phyloP scores from a whole-genome alignment of 2,329 filamentous ascomycete species.

The Arthrobotrys sphaeroides region DNA sequence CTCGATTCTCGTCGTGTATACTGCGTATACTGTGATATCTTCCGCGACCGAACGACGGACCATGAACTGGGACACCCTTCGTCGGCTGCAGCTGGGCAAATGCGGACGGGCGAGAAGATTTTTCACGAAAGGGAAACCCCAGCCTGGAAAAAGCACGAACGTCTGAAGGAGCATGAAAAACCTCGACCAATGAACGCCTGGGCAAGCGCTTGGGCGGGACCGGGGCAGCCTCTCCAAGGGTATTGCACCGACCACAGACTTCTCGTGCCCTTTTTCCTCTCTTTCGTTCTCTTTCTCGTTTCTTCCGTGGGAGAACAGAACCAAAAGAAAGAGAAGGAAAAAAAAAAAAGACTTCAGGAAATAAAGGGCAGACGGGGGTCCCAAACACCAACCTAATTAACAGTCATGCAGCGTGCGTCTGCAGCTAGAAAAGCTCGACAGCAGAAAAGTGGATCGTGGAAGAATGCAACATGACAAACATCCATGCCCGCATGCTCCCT shows the following conservation, averaged over 20 bases:
- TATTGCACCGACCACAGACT: background rate
- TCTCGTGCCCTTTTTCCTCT: constrained; percentile 10
- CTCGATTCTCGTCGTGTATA: constrained; percentile 16
- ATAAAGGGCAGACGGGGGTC: constrained; percentile 13
- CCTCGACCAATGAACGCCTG: constrained; percentile 25
- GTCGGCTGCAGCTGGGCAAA: constrained; percentile 42
- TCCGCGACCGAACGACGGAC: constrained; percentile 32
- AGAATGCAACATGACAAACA: constrained; percentile 33
- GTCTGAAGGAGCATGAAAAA: no score
- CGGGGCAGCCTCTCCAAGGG: constrained; percentile 7
- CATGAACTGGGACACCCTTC: constrained; percentile 19
- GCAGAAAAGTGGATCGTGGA: constrained; percentile 33
- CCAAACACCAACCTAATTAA: constrained; percentile 31
- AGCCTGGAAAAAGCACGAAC: no score
- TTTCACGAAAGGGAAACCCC: constrained; percentile 36
- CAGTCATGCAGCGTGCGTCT: constrained; percentile 29
- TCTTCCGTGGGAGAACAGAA: constrained; percentile 20
- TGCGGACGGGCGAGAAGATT: constrained; percentile 28
- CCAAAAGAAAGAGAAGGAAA: constrained; percentile 4
- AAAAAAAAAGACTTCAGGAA: constrained; percentile 7
- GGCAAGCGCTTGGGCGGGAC: constrained; percentile 19
- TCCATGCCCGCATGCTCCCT: constrained; percentile 39
- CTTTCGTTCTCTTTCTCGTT: constrained; percentile 7
- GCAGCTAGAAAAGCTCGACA: constrained; percentile 42
- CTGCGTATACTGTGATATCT: constrained; percentile 2